phyloP scores from a whole-genome alignment of 2,329 filamentous ascomycete species.

The Cladosporium sp. region DNA sequence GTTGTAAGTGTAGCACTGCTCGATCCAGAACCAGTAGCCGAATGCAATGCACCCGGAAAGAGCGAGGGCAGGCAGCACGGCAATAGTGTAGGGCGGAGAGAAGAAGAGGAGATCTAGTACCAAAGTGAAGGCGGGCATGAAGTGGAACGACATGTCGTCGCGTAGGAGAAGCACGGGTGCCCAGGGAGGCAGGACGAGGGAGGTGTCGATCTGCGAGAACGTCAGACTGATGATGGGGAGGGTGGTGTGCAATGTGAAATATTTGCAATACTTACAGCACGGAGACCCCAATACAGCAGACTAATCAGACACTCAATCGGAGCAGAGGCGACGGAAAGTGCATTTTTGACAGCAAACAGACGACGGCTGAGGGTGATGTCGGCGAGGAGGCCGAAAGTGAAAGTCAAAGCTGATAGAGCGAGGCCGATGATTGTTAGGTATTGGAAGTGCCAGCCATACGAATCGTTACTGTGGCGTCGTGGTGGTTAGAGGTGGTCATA shows the following conservation, averaged over 20 bases:
- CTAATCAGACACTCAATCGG: conserved; percentile 69
- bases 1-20: conserved; percentile 65
- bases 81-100: conserved; percentile 68
- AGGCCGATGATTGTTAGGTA: conserved; percentile 73
- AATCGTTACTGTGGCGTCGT: conserved; percentile 39
- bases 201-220: conserved; percentile 38
- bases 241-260: background rate
- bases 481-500: background rate
- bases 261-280: conserved; percentile 39
- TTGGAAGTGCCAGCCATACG: conserved; percentile 67
- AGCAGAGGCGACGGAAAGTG: conserved; percentile 59
- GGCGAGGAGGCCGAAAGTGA: conserved; percentile 58
- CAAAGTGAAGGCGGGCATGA: conserved; percentile 62
- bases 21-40: conserved; percentile 73
- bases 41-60: conserved; percentile 59
- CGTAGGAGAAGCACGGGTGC: conserved; percentile 39
- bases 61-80: conserved; percentile 54
- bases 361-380: conserved; percentile 56
- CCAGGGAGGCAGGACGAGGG: conserved; percentile 50
- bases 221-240: background rate
- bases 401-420: conserved; percentile 57
- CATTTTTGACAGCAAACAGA: conserved; percentile 66
- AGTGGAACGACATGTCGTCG: conserved; percentile 63
- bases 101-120: conserved; percentile 63
- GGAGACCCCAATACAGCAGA: conserved; percentile 69